Evolutionary conservation across 2,329 filamentous ascomycete genomes (phyloP), one percentile per base, ranked within the genome.

Genomic region (Ophiocordyceps polyrhachis-furcata): DNA sequence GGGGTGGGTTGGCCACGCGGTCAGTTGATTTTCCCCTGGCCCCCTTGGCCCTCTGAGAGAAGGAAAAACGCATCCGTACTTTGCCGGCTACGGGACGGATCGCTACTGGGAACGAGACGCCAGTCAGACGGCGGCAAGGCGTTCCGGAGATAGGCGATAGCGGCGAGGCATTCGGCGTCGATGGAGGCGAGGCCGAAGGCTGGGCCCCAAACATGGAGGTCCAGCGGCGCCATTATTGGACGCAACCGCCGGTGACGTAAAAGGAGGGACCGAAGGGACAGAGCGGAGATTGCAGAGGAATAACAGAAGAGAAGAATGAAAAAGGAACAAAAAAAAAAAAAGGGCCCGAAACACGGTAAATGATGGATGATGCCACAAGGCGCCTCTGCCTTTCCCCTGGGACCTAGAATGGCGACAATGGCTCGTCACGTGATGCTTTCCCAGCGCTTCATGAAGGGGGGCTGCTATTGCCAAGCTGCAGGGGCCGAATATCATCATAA

Each of bases 181-280:
- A 96, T 82, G 40, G 91, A 96, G 14, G 89, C 81, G 41, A 95
- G 74, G 38, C 79, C 79, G 60, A 94, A 93, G 38, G 84, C 88
- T 45, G 86, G 80, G 43, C 88, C 88, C 81, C 88, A 93, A 56
- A 94, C 74, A 63, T 94, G 83, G 48, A 98, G 74, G 64, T 89
- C 76, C 43, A 64, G 50, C 62, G 64, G 25, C 25, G 9, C 5
- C 25, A 28, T 28, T 28, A 9, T 28, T 11, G 25, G 25, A 7
- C 5, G 25, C 25, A 7, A 23, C 64, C 43, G 25, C 3, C 5
- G 4, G 38, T 40, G 38, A 40, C 38, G 38, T 14, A 17, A 40
- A 21, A 21, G 17, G 8, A 7, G 25, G 25, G 9, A 7, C 5
- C 8, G 25, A 28, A 6, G 8, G 2, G 9, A 28, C 2, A 9